Evolutionary conservation across 495 filamentous ascomycete genomes (phyloP).

Genomic region (Neurospora cerealis): DNA sequence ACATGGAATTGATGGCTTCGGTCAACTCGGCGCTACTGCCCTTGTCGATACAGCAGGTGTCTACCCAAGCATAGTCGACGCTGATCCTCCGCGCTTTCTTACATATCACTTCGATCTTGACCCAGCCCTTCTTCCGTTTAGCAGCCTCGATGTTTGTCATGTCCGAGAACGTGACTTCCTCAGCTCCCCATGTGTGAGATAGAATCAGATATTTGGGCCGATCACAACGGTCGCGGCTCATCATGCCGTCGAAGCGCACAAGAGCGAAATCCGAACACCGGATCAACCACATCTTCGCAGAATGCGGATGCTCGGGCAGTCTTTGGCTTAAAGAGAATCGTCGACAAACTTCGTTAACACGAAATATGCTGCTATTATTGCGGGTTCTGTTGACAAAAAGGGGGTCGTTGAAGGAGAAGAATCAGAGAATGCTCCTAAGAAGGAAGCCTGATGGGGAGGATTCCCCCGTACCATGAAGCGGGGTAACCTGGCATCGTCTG

Average conservation of each 20-base stretch:
- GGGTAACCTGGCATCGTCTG: neutral
- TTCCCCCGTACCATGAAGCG: neutral
- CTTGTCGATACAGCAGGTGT: slow-evolving; percentile 29
- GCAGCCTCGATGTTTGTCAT: slow-evolving; percentile 1
- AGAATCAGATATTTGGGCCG: slow-evolving; percentile 1
- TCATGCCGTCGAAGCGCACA: neutral
- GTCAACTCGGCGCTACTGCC: slow-evolving; percentile 27
- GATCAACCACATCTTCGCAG: neutral
- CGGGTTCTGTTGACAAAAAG: neutral
- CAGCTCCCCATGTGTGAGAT: slow-evolving; percentile 13
- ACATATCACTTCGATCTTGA: slow-evolving; percentile 11
- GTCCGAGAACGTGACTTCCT: slow-evolving; percentile 9
- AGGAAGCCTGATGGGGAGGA: neutral
- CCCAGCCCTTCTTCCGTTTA: slow-evolving; percentile 13
- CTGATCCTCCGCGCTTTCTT: neutral
- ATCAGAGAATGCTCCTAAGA: neutral
- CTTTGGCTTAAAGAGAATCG: neutral
- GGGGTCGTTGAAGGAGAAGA: neutral
- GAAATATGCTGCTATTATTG: neutral
- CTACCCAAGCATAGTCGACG: slow-evolving; percentile 12
- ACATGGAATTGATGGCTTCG: slow-evolving; percentile 30
- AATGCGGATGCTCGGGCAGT: neutral
- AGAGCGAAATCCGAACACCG: neutral
- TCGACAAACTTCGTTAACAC: neutral
- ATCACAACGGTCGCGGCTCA: neutral